Percentiles rank a stretch among this genome's conserved stretches.
phyloP scores from a whole-genome alignment of 768 basidiomycete species.

The Sporobolomyces phaffii region DNA sequence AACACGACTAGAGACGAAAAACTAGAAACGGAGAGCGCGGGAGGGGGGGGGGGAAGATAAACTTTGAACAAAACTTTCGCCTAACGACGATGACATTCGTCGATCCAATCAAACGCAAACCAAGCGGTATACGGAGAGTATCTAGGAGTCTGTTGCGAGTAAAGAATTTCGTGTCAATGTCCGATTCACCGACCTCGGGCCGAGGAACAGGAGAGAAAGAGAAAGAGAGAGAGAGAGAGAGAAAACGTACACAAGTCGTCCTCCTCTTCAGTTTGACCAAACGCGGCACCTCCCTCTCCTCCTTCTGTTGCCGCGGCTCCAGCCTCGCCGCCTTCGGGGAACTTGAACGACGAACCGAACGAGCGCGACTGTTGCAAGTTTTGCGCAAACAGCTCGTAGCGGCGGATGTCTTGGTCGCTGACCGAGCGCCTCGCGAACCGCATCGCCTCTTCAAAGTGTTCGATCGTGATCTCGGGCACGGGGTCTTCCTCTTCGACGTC shows the following conservation, averaged over 20 bases:
- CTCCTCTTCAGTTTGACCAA: slow-evolving; percentile 39
- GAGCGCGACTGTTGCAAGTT: slow-evolving; percentile 85
- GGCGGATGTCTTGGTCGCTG: slow-evolving; percentile 55
- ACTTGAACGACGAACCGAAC: slow-evolving; percentile 94
- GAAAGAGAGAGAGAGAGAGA: not conserved
- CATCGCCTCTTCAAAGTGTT: slow-evolving; percentile 99
- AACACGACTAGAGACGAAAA: too few species aligned
- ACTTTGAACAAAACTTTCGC: too few species aligned
- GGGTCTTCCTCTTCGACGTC: slow-evolving; percentile 86
- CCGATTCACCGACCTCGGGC: too few species aligned
- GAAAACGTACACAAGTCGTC: slow-evolving; percentile 35
- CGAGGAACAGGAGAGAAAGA: too few species aligned
- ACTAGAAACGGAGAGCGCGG: too few species aligned
- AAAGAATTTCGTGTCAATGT: too few species aligned
- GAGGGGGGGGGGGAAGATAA: too few species aligned
- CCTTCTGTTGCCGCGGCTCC: slow-evolving; percentile 21
- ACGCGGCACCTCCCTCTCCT: slow-evolving; percentile 46
- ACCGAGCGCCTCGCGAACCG: slow-evolving; percentile 93
- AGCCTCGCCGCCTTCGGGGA: slow-evolving; percentile 67
- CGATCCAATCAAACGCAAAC: too few species aligned
- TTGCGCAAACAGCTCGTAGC: slow-evolving; percentile 98
- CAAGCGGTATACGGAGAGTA: too few species aligned
- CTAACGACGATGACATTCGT: too few species aligned
- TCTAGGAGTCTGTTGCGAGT: too few species aligned
- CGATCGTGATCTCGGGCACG: slow-evolving; percentile 58